Conservation (phyloP, 352 stramenopile species). For the Globisporangium lucens region DNA sequence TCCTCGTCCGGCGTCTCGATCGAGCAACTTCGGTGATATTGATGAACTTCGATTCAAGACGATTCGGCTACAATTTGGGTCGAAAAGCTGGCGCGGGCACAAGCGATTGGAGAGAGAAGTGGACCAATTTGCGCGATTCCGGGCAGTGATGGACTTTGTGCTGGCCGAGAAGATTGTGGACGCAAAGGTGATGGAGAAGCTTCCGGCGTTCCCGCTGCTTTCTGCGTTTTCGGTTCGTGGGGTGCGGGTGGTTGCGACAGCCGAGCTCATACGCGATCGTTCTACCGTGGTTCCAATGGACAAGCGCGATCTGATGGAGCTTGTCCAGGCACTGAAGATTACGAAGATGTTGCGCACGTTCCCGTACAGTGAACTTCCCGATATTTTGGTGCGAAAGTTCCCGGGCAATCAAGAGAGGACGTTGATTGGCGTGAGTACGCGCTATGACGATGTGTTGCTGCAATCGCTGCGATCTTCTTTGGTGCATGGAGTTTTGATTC, state of each 20-base stretch:
- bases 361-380: constrained; percentile 58
- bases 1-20: not conserved
- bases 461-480: constrained; percentile 61
- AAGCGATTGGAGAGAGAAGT: constrained; percentile 62
- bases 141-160: constrained; percentile 50
- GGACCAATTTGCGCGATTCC: constrained; percentile 44
- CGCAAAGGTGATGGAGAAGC: constrained; percentile 31
- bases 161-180: constrained; percentile 32
- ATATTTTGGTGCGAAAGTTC: constrained; percentile 45
- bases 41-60: constrained; percentile 56
- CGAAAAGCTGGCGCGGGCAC: constrained; percentile 65
- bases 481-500: constrained; percentile 56
- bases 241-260: constrained; percentile 53
- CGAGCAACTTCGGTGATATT: constrained; percentile 30
- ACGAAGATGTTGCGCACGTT: constrained; percentile 59
- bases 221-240: constrained; percentile 58
- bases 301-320: constrained; percentile 40
- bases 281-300: constrained; percentile 41
- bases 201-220: constrained; percentile 53
- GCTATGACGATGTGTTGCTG: constrained; percentile 62
- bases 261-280: constrained; percentile 37
- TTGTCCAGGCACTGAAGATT: constrained; percentile 41
- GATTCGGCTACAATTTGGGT: constrained; percentile 59
- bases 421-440: constrained; percentile 38
- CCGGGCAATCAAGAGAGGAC: constrained; percentile 39